Evolutionary conservation across 2,329 filamentous ascomycete species (phyloP), one percentile per base, ranked within the genome.

Genomic region (Colletotrichum paranaense): DNA sequence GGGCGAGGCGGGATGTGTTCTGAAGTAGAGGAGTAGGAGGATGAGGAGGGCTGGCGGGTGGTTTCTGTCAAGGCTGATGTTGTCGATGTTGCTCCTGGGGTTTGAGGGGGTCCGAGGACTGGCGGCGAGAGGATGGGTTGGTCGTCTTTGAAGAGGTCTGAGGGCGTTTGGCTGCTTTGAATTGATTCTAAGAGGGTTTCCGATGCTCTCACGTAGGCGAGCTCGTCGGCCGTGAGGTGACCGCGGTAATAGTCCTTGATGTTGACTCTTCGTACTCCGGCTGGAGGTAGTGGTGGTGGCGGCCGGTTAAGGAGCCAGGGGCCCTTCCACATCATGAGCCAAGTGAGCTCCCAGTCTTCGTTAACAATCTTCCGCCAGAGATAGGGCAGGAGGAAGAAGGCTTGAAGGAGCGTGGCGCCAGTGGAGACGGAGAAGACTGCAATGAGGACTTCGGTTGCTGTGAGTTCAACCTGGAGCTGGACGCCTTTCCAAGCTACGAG

Each of bases 311-410:
- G 82, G 1, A 89, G 82, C 42, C 86, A 79, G 14, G 86, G 87
- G 0, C 88, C 88, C 12, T 84, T 80, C 75, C 86, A 81, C 38
- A 86, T 77, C 65, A 89, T 82, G 76, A 85, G 88, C 80, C 83
- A 84, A 70, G 83, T 85, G 7, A 90, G 77, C 19, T 84, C 83
- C 84, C 86, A 88, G 76, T 90, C 88, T 53, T 88, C 84, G 60
- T 83, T 80, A 74, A 89, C 80, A 22, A 90, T 84, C 30, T 85
- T 83, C 38, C 85, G 83, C 79, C 88, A 85, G 32, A 90, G 80
- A 73, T 84, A 90, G 1, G 89, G 88, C 6, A 90, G 80, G 72
- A 90, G 81, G 76, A 90, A 90, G 57, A 85, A 70, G 60, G 78
- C 78, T 32, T 87, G 80, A 11, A 90, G 75, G 3, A 84, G 62